Base-by-base conservation (phyloP, 148 eudicot species). In the Silene latifolia region DNA sequence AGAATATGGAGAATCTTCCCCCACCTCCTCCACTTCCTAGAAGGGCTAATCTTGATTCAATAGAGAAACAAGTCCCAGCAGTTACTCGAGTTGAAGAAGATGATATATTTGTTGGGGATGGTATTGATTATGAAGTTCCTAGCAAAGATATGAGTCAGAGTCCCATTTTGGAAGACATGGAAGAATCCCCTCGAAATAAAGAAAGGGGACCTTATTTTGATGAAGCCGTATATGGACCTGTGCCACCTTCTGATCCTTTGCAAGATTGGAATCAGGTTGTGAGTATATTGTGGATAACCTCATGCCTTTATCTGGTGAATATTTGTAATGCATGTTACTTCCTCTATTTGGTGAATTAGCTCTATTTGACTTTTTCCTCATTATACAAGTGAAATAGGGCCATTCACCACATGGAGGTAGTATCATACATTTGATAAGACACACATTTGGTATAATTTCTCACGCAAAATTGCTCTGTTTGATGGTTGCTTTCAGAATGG, bases 121-220 rank as follows among this genome's bases (percentile, higher is more conserved):
- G 98, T 39, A 71, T 87, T 71, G 96, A 95, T 74, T 95, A 89
- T 77, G 84, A 87, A 57, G 77, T 95, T 73, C 93, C 98, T 18
- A 79, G 83, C 79, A 88, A 88, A 80, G 97, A 89, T 81, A 87
- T 86, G 92, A 89, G 90, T 80, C 98, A 92, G 78, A 95, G 98
- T 74, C 97, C 98, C 62, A 61, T 89, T 51, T 90, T 89, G 24
- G 97, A 95, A 84, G 96, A 95, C 83, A 95, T 95, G 98, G 97
- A 95, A 81, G 98, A 95, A 79, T 95, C 98, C 56, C 98, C 98
- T 68, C 85, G 91, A 65, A 89, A 82, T 70, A 95, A 90, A 82
- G 98, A 95, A 76, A 85, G 78, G 69, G 70, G 67, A 56, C 54
- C 93, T 56, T 90, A 88, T 79, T 92, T 87, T 54, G 78, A 67